Evolutionary conservation across 2,329 filamentous ascomycete genomes (phyloP), one percentile per base, ranked within the genome.

Genomic region (Exophiala bonariae): DNA sequence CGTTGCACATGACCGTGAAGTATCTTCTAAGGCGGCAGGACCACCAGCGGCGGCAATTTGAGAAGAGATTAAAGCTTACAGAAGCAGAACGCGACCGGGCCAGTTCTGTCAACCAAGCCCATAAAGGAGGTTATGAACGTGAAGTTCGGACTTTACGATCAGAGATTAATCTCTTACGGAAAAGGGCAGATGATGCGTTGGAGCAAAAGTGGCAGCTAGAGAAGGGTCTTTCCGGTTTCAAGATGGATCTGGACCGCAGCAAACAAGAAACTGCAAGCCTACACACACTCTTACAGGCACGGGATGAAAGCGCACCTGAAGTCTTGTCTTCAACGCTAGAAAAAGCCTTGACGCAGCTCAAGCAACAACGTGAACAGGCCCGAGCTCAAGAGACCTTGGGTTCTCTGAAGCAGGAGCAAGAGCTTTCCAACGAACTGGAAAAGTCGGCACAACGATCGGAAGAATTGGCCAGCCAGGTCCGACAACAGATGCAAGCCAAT

Each of bases 181-280:
- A 85, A 52, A 83, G 93, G 44, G 92, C 92, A 22, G 92, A 99
- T 60, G 92, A 97, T 55, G 92, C 92, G 13, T 79, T 97, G 11
- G 89, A 96, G 63, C 88, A 95, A 62, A 97, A 97, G 69, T 97
- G 89, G 85, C 87, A 95, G 64, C 92, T 91, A 52, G 92, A 96
- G 69, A 95, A 95, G 70, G 89, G 89, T 14, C 74, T 97, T 2
- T 80, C 82, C 42, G 89, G 91, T 45, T 73, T 97, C 47, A 95
- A 96, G 72, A 96, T 96, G 87, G 92, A 97, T 63, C 81, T 99
- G 33, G 93, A 97, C 67, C 87, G 91, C 53, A 91, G 93, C 19
- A 89, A 96, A 67, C 87, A 93, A 65, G 93, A 99, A 70, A 95
- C 95, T 22, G 76, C 81, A 32, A 87, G 87, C n/a, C 78, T 99